Evolutionary conservation across 306 rosid species (phyloP).

Genomic region (Rosa rugosa): DNA sequence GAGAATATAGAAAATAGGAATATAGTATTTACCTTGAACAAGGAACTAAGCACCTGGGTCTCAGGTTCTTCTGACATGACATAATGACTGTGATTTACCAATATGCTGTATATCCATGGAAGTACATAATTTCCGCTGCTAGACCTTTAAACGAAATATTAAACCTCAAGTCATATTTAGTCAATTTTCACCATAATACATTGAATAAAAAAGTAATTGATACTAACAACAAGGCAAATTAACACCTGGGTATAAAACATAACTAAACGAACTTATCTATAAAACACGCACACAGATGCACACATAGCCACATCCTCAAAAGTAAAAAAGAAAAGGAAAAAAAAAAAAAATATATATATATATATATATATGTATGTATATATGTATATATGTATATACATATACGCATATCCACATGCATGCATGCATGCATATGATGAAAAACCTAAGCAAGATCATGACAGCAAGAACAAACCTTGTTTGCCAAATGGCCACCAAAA

Average conservation of each 20-base stretch:
- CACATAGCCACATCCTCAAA: background rate
- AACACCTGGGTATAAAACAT: background rate
- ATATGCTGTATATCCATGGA: conserved; percentile 82
- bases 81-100: conserved; percentile 62
- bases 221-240: background rate
- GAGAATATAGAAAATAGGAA: background rate
- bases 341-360: background rate
- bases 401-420: background rate
- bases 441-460: conserved; percentile 13
- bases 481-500: conserved; percentile 63
- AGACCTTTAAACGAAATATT: conserved; percentile 44
- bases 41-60: conserved; percentile 49
- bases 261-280: background rate
- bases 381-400: too few relatives aligned
- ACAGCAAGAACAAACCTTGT: conserved; percentile 57
- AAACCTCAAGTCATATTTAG: background rate
- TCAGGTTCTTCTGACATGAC: conserved; percentile 45
- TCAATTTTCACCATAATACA: background rate
- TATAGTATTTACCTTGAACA: conserved; percentile 53
- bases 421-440: background rate
- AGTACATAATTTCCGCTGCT: conserved; percentile 59
- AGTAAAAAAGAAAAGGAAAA: background rate
- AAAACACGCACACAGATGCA: background rate
- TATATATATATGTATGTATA: background rate
- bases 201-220: background rate